A percentile compares a stretch with the other conserved stretches of the same genome.
These are phyloP conservation scores for Arthrobotrys sinensis DNA, from an alignment of 2,329 filamentous ascomycete genomes.

Conservation along the genomic window DNA sequence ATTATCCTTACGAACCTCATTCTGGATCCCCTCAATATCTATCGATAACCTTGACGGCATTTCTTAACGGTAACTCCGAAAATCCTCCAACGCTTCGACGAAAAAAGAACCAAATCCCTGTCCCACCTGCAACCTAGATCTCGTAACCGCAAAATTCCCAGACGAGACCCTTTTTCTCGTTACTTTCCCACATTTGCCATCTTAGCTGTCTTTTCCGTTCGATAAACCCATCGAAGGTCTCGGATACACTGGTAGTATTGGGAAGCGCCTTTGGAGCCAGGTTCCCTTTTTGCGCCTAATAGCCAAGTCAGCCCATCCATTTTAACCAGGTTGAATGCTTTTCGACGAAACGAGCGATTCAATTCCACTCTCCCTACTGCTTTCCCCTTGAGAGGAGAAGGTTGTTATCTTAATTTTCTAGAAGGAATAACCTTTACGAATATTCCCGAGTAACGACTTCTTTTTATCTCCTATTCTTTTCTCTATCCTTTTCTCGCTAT, in stretches of 20 bases:
- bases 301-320: conserved; percentile 46
- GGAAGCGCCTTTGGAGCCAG: conserved; percentile 35
- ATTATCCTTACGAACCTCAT: conserved; percentile 25
- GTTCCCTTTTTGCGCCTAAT: conserved; percentile 32
- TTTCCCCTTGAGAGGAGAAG: conserved; percentile 54
- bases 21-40: conserved; percentile 12
- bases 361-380: conserved; percentile 49
- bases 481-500: neutral
- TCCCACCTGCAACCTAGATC: conserved; percentile 21
- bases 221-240: conserved; percentile 30
- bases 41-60: conserved; percentile 39
- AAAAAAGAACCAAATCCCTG: conserved; percentile 36
- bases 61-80: conserved; percentile 46
- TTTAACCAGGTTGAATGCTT: conserved; percentile 59
- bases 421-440: conserved; percentile 14
- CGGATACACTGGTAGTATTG: conserved; percentile 55
- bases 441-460: conserved; percentile 20
- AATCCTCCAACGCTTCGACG: conserved; percentile 24
- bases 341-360: conserved; percentile 30
- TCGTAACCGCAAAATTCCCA: conserved; percentile 8
- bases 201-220: conserved; percentile 10
- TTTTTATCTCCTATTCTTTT: conserved; percentile 14
- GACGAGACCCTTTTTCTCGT: conserved; percentile 13
- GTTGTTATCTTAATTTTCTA: conserved; percentile 25
- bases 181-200: conserved; percentile 1